Percentiles rank a stretch among this genome's conserved stretches.
These are phyloP conservation scores for Alopecurus myosuroides DNA, from an alignment of 176 grass and related monocot genomes.

Conservation along the genomic window DNA sequence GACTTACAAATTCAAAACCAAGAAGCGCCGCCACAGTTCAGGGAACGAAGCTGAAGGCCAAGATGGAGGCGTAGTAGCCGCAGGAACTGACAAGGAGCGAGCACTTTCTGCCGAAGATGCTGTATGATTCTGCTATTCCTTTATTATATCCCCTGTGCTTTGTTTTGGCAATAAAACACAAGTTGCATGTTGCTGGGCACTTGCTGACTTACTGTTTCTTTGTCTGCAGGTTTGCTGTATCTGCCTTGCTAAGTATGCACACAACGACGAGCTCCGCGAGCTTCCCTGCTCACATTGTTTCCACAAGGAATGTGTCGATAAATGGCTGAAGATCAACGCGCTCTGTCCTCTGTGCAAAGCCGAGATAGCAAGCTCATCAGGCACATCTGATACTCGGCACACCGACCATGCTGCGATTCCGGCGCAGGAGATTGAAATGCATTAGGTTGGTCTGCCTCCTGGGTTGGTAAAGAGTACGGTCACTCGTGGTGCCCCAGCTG, in stretches of 20 bases:
- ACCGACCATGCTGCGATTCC: conserved; percentile 15
- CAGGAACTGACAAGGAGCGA: conserved; percentile 80
- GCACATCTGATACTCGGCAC: conserved; percentile 30
- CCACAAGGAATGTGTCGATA: conserved; percentile 96
- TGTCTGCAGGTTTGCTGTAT: conserved; percentile 81
- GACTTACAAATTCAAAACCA: conserved; percentile 95
- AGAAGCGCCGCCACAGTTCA: conserved; percentile 45
- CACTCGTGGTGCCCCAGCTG: background rate
- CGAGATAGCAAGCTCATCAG: conserved; percentile 48
- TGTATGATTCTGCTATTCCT: conserved; percentile 39
- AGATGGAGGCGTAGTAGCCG: conserved; percentile 69
- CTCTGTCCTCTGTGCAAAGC: conserved; percentile 92
- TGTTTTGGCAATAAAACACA: background rate
- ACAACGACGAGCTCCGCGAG: conserved; percentile 89
- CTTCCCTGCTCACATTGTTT: conserved; percentile 90
- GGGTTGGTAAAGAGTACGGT: conserved; percentile 2
- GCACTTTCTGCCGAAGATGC: conserved; percentile 76
- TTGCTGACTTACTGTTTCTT: conserved; percentile 20
- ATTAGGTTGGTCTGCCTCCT: conserved; percentile 4
- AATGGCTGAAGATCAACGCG: conserved; percentile 97
- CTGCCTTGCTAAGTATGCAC: conserved; percentile 79
- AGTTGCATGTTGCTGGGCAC: background rate
- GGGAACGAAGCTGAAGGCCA: conserved; percentile 47
- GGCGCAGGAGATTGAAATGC: conserved; percentile 36
- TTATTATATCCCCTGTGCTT: background rate